Percentiles rank a stretch among this genome's conserved stretches.
Evolutionary conservation across 331 rosid species (phyloP).

Genomic region (Acacia concinna): DNA sequence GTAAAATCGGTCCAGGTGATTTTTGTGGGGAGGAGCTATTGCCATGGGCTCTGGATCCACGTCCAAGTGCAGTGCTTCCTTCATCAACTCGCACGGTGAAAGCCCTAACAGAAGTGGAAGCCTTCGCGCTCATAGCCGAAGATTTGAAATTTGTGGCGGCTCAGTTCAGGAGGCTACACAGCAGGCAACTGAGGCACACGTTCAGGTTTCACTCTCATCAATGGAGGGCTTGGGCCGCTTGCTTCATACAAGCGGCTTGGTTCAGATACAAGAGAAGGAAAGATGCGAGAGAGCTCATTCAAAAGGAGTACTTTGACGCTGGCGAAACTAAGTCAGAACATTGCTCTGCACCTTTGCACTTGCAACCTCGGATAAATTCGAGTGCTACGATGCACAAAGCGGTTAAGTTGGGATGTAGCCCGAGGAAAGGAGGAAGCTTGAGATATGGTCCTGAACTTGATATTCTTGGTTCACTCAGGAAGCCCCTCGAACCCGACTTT

Average conservation of each 20-base stretch:
- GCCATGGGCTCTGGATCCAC: constrained; percentile 68
- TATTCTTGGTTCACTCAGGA: constrained; percentile 43
- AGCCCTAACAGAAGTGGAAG: constrained; percentile 62
- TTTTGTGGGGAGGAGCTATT: constrained; percentile 63
- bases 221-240: constrained; percentile 81
- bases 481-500: constrained; percentile 64
- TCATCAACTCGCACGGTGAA: constrained; percentile 60
- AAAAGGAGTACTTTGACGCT: constrained; percentile 6
- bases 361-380: constrained; percentile 25
- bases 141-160: constrained; percentile 63
- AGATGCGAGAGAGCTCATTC: constrained; percentile 37
- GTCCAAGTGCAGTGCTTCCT: constrained; percentile 48
- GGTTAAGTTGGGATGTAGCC: neutral
- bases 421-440: constrained; percentile 54
- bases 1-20: constrained; percentile 52
- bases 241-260: constrained; percentile 71
- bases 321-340: constrained; percentile 25
- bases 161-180: constrained; percentile 52
- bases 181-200: constrained; percentile 56
- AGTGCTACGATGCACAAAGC: constrained; percentile 7
- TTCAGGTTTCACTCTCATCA: constrained; percentile 57
- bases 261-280: constrained; percentile 46
- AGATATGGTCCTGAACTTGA: constrained; percentile 45
- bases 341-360: constrained; percentile 45
- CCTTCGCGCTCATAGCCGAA: constrained; percentile 57